Base-by-base conservation (phyloP, 768 basidiomycete genomes). In the Tylopilus subfusipes region DNA sequence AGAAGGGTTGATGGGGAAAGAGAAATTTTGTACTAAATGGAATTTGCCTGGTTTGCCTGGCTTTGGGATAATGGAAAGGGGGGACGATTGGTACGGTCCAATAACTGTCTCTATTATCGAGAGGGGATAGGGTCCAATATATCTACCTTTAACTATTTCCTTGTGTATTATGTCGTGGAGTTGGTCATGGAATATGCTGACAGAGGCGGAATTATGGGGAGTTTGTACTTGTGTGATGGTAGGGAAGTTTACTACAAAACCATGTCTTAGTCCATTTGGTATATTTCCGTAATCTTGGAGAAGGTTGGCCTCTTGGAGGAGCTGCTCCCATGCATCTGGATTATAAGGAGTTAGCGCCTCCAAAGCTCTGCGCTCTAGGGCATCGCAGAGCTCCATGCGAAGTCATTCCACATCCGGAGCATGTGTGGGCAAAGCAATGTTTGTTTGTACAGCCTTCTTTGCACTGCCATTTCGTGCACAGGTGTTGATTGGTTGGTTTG, bases 61-160 rank as follows among this genome's bases (percentile, higher is more conserved):
- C 21, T 54, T 57, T n/a, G n/a, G n/a, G n/a, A n/a, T n/a, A n/a
- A n/a, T n/a, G n/a, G n/a, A n/a, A n/a, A 3, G 42, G 39, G 2
- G 57, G 1, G 50, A 55, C 0, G 57, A 18, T 24, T 58, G 57
- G 22, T 24, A 55, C 0, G 48, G 52, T 0, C 48, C 48, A 1
- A 54, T 16, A 0, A 27, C n/a, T n/a, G n/a, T n/a, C n/a, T n/a
- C n/a, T n/a, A n/a, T n/a, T n/a, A n/a, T n/a, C n/a, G n/a, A n/a
- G n/a, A n/a, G n/a, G n/a, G 1, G 8, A 14, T 29, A 48, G 8
- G 27, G 48, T 5, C 48, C 38, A n/a, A n/a, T n/a, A n/a, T n/a
- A n/a, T n/a, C n/a, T n/a, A n/a, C n/a, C n/a, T n/a, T n/a, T n/a
- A n/a, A 2, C 13, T 13, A 42, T 42, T 42, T 42, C 40, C 24